Base-by-base conservation (phyloP, 768 basidiomycete genomes). In the Naganishia vaughanmartiniae region DNA sequence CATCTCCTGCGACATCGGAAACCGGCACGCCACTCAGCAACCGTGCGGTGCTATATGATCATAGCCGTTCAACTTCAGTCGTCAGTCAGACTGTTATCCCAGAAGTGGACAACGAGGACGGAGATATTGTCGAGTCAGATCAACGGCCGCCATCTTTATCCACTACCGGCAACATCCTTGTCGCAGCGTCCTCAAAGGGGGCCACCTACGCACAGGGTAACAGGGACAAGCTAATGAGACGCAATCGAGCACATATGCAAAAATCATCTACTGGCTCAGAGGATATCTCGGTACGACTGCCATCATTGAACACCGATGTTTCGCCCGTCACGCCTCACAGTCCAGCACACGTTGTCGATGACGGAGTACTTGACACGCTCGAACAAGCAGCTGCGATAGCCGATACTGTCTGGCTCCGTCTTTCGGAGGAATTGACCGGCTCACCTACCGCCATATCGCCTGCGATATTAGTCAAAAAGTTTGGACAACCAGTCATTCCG, bases 351-450 rank as follows among this genome's bases (percentile, higher is more conserved):
- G 83, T 89, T 42, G 87, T 92, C 53, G 90, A 92, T 76, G 88
- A 88, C 66, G 90, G 91, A 74, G 87, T 90, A 4, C 82, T 94
- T 9, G 87, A 89, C 70, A 88, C 90, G 31, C 88, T 96, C 79
- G 88, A 88, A 73, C 83, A 83, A 10, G 90, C 93, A 17, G 87
- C 93, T 11, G 87, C 90, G 28, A 85, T 89, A 15, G 93, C 92
- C 12, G 89, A 90, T 14, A 84, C 85, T 30, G 89, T 92, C 28
- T 97, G 93, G 91, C 84, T 87, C 78, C 51, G 85, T 87, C 54
- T 80, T 88, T 69, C 83, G 82, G 65, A 87, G 86, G 34, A 84
- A 82, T 33, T 83, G 48, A 48, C 54, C 10, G 70, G 65, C 12
- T 51, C 69, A n/a, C 68, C 67, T 1, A n/a, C 21, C 26, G 39